Conservation (phyloP, 805 yeast genomes). For the Candida sithepensis region DNA sequence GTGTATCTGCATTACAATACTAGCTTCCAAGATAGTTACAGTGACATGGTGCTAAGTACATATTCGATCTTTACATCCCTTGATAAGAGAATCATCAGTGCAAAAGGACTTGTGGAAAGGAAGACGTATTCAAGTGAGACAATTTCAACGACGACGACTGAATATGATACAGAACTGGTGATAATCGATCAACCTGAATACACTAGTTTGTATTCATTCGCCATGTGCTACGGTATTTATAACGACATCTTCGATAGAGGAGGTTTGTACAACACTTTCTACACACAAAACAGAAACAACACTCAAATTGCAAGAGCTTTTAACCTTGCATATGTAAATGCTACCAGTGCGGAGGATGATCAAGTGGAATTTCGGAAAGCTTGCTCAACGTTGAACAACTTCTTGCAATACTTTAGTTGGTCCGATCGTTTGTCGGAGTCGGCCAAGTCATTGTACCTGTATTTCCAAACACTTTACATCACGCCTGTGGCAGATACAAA, state of each 20-base stretch:
- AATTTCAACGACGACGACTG: background rate
- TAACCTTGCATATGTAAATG: background rate
- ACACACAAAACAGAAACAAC: background rate
- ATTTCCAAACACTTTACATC: background rate
- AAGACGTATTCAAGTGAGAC: background rate
- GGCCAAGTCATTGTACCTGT: background rate
- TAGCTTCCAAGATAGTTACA: background rate
- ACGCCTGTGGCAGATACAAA: background rate
- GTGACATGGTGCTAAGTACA: background rate
- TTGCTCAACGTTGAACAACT: background rate
- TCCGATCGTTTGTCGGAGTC: background rate
- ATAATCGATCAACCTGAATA: background rate
- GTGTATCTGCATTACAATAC: background rate
- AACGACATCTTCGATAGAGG: background rate
- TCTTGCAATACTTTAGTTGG: background rate
- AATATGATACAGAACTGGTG: background rate
- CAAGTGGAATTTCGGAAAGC: background rate
- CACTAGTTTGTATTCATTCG: background rate
- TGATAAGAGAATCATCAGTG: background rate
- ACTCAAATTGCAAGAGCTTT: background rate
- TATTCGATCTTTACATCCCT: background rate
- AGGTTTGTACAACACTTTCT: background rate
- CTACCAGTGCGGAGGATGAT: background rate
- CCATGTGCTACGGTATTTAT: slow-evolving; percentile 1
- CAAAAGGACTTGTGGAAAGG: background rate